Base-by-base conservation (phyloP, 2,329 filamentous ascomycete species). In the Akanthomyces lecanii region DNA sequence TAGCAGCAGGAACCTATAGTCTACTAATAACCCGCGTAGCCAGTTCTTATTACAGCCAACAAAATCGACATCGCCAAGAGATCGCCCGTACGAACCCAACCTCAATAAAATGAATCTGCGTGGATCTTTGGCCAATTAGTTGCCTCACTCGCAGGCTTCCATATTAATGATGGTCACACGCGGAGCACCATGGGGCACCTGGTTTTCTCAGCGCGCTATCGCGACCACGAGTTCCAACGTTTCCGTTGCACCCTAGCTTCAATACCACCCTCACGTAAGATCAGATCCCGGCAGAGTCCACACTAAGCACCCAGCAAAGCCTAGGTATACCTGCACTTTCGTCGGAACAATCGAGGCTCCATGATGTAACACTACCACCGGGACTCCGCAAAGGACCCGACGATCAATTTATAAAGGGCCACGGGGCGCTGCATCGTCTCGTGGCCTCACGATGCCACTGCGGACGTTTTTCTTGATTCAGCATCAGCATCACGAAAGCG, bases 211-310 rank as follows among this genome's bases (percentile, higher is more conserved):
- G 55, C 44, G 18, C n/a, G 55, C 30, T 18, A 33, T 38, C 7
- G 16, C 28, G 11, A 18, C 18, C 12, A 36, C 30, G n/a, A 16
- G 38, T 5, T 10, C 11, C 52, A 42, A 55, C 21, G n/a, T 23
- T 25, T n/a, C 21, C 52, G 36, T 28, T 21, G 5, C 47, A 56
- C 7, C 53, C 42, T 40, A 45, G 56, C 10, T 23, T n/a, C 30
- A 28, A 58, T 30, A 14, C 21, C 47, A 52, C 47, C 47, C 57
- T 60, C 57, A 60, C 57, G 57, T 52, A 60, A 52, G 57, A 60
- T 52, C 23, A 30, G 23, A 60, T 51, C 45, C 45, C 33, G 30
- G 36, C 23, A 21, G 18, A 40, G 23, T 42, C 57, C 57, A 25
- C 57, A 21, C 28, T 30, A 4, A 25, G 23, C 16, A 44, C 5